These are phyloP conservation scores for Dendrobium catenatum DNA, from an alignment of 106 monocot genomes.

Conservation along the genomic window DNA sequence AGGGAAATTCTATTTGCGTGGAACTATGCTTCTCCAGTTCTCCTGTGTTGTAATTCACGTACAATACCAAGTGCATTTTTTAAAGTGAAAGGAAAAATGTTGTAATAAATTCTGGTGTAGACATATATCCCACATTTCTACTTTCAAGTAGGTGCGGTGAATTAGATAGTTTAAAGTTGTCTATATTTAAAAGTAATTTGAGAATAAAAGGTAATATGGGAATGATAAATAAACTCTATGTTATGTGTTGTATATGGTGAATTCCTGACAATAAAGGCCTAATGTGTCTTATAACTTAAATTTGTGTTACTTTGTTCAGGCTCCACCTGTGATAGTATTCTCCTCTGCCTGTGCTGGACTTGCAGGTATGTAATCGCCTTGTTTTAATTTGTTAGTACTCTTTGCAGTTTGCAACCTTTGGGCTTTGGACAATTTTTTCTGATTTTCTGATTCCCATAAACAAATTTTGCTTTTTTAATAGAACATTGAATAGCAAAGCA, in stretches of 20 bases:
- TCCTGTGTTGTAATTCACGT: not conserved
- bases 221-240: not conserved
- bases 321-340: conserved; percentile 24
- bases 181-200: not conserved
- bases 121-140: not conserved
- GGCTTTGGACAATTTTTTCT: not conserved
- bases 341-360: conserved; percentile 30
- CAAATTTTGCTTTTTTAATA: not conserved
- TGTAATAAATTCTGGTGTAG: too few relatives aligned
- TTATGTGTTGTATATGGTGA: not conserved
- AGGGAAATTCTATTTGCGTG: not conserved
- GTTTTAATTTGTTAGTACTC: not conserved
- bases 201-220: not conserved
- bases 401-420: not conserved
- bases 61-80: not conserved
- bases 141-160: not conserved
- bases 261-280: not conserved
- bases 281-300: not conserved
- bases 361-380: conserved; percentile 6
- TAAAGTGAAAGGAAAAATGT: not conserved
- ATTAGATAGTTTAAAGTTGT: not conserved
- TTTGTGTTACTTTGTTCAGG: conserved; percentile 10
- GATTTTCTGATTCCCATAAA: not conserved
- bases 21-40: not conserved
- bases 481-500: not conserved